phyloP scores from a whole-genome alignment of 352 stramenopile species.

The Globisporangium cystogenes region DNA sequence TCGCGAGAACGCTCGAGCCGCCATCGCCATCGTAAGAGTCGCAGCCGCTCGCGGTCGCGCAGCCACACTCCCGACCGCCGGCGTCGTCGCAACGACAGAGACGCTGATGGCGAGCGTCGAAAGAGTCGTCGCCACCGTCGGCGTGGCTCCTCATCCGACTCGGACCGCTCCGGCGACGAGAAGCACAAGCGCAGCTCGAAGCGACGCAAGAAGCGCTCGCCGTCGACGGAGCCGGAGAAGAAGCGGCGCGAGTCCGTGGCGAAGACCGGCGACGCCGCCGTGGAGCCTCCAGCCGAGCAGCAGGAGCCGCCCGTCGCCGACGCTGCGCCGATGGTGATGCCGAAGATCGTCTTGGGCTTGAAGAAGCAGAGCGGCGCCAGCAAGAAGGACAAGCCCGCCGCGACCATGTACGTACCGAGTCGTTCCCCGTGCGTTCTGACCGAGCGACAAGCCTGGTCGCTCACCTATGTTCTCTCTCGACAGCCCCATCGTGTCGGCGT shows the following conservation, averaged over 20 bases:
- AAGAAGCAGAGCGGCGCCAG: slow-evolving; percentile 19
- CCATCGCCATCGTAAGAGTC: slow-evolving; percentile 4
- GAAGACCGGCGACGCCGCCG: slow-evolving; percentile 14
- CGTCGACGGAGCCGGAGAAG: background rate
- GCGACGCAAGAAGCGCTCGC: background rate
- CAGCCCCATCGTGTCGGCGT: slow-evolving; percentile 17
- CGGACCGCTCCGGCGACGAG: slow-evolving; percentile 6
- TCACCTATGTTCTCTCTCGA: background rate
- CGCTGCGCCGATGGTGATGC: slow-evolving; percentile 7
- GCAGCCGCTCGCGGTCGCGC: slow-evolving; percentile 11
- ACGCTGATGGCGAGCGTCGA: slow-evolving; percentile 9
- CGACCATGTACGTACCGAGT: slow-evolving; percentile 16
- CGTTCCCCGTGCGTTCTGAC: no score
- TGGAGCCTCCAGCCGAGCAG: background rate
- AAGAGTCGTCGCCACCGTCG: slow-evolving; percentile 16
- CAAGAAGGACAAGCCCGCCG: slow-evolving; percentile 33
- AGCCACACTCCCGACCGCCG: background rate
- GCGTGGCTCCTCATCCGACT: slow-evolving; percentile 11
- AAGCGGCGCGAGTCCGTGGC: background rate
- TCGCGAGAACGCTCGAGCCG: slow-evolving; percentile 25
- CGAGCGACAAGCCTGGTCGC: no score
- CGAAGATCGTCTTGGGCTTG: slow-evolving; percentile 45
- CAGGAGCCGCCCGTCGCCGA: background rate
- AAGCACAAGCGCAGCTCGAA: slow-evolving; percentile 7
- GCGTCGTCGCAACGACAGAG: background rate